phyloP scores from a whole-genome alignment of 2,329 filamentous ascomycete species.

The Penicillium sp. region DNA sequence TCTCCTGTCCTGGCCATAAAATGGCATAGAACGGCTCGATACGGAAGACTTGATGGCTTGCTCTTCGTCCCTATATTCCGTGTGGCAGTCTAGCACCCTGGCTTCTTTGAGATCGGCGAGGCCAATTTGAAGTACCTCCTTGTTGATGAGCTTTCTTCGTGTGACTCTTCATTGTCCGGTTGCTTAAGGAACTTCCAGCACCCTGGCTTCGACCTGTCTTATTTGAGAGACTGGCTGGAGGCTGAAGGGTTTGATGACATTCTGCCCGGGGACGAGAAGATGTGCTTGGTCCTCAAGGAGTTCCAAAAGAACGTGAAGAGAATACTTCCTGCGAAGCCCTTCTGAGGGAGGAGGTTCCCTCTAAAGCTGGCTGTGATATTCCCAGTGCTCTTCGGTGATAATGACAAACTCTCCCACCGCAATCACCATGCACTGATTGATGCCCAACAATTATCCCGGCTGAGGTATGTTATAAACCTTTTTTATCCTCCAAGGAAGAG shows the following conservation, averaged over 20 bases:
- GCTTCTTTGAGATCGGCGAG: neutral
- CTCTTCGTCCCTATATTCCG: neutral
- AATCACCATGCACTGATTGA: conserved; percentile 5
- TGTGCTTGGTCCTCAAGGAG: neutral
- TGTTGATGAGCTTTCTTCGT: too few relatives aligned
- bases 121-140: neutral
- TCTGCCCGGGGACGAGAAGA: neutral
- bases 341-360: neutral
- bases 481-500: too few relatives aligned
- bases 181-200: too few relatives aligned
- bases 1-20: too few relatives aligned
- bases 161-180: too few relatives aligned
- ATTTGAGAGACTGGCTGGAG: neutral
- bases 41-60: neutral
- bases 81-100: neutral
- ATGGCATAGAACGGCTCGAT: too few relatives aligned
- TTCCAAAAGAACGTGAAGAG: neutral
- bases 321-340: neutral
- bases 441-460: too few relatives aligned
- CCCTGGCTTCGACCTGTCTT: neutral
- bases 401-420: neutral
- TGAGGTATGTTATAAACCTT: too few relatives aligned
- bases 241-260: neutral
- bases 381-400: neutral
- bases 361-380: neutral